A percentile compares a stretch with the other conserved stretches of the same genome.
These are phyloP conservation scores for Saccharum hybrid DNA, from an alignment of 202 grass and related monocot genomes.

Conservation along the genomic window DNA sequence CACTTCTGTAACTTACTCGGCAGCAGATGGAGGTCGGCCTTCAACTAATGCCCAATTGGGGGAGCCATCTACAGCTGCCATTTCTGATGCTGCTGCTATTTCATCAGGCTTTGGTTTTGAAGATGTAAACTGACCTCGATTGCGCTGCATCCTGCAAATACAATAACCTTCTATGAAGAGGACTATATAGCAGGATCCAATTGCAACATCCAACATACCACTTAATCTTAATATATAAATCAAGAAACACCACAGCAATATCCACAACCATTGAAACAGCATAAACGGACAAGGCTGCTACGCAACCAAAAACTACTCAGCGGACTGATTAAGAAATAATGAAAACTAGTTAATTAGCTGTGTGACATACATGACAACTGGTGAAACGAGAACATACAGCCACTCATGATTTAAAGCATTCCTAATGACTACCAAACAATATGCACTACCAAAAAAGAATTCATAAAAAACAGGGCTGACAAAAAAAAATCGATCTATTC, in stretches of 20 bases:
- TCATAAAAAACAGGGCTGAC: background rate
- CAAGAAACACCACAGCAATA: slow-evolving; percentile 17
- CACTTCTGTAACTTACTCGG: slow-evolving; percentile 59
- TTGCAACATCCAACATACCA: background rate
- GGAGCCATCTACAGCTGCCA: slow-evolving; percentile 60
- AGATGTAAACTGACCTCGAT: slow-evolving; percentile 95
- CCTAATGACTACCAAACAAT: background rate
- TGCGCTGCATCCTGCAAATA: slow-evolving; percentile 89
- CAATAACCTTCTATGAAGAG: slow-evolving; percentile 15
- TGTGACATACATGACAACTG: background rate
- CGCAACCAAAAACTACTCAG: slow-evolving; percentile 3
- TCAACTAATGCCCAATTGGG: slow-evolving; percentile 79
- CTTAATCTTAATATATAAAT: background rate
- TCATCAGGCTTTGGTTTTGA: slow-evolving; percentile 94
- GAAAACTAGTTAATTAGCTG: background rate
- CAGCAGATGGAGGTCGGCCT: slow-evolving; percentile 82
- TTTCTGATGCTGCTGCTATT: slow-evolving; percentile 43
- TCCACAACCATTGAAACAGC: slow-evolving; percentile 5
- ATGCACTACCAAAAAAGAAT: background rate
- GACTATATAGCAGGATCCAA: slow-evolving; percentile 19
- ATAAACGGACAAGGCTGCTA: background rate
- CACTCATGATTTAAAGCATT: background rate
- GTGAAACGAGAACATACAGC: background rate
- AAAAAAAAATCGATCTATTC: background rate
- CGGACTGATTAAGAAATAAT: background rate